These are phyloP conservation scores for Cutaneotrichosporon daszewskae DNA, from an alignment of 1,284 basidiomycete species.

Conservation along the genomic window DNA sequence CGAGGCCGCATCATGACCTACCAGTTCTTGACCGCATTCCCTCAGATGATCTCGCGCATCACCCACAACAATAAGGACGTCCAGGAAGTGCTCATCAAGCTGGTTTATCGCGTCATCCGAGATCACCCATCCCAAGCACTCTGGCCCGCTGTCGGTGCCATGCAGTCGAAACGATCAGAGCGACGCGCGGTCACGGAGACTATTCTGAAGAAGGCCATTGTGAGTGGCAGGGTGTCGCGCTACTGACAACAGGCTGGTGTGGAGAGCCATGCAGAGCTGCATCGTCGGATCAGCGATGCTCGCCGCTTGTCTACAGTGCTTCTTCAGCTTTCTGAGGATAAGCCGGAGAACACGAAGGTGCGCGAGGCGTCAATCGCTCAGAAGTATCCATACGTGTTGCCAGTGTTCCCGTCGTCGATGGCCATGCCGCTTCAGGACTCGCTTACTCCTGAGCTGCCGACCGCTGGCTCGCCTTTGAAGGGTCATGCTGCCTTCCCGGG, in stretches of 20 bases:
- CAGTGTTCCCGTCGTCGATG: constrained; percentile 60
- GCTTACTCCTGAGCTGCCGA: constrained; percentile 79
- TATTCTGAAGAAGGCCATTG: constrained; percentile 32
- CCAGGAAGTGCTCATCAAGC: constrained; percentile 59
- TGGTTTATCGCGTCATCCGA: constrained; percentile 69
- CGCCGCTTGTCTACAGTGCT: constrained; percentile 28
- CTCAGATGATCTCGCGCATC: constrained; percentile 93
- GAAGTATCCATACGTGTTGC: constrained; percentile 60
- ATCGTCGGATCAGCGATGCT: constrained; percentile 49
- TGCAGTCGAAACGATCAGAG: constrained; percentile 70
- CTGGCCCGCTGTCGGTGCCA: constrained; percentile 87
- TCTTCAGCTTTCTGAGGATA: constrained; percentile 39
- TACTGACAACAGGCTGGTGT: constrained; percentile 3
- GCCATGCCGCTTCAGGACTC: constrained; percentile 92
- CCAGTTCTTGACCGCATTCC: constrained; percentile 94
- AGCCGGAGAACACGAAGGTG: constrained; percentile 23
- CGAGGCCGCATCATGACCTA: constrained; percentile 61
- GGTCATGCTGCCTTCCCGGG: constrained; percentile 77
- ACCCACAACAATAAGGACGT: constrained; percentile 71
- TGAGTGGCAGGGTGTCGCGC: not conserved
- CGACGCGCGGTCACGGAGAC: constrained; percentile 51
- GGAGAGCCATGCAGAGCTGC: constrained; percentile 1
- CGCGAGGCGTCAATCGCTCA: constrained; percentile 25
- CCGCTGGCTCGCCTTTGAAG: constrained; percentile 58
- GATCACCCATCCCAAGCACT: constrained; percentile 86